phyloP scores from a whole-genome alignment of 441 rosid genomes.

The Dalechampia spathulata region DNA sequence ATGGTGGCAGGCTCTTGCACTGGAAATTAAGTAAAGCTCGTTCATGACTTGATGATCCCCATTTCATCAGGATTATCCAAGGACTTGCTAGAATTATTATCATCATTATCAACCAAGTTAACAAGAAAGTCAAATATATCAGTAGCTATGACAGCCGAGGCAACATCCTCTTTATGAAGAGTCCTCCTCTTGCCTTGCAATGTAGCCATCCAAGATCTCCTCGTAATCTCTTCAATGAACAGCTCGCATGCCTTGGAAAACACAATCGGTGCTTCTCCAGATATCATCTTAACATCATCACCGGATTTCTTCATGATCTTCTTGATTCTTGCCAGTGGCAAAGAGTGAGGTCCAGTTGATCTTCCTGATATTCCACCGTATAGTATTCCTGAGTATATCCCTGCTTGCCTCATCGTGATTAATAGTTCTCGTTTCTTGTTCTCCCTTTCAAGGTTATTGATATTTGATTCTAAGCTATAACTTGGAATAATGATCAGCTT shows the following conservation, averaged over 20 bases:
- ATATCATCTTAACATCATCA: slow-evolving; percentile 54
- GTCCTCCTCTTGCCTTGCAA: slow-evolving; percentile 52
- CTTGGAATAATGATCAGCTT: too few relatives aligned
- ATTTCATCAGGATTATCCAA: too few relatives aligned
- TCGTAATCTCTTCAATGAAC: slow-evolving; percentile 51
- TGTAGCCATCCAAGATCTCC: slow-evolving; percentile 49
- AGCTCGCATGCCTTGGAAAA: slow-evolving; percentile 60
- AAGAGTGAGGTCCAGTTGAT: slow-evolving; percentile 38
- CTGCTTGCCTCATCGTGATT: slow-evolving; percentile 71
- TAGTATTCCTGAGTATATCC: slow-evolving; percentile 39
- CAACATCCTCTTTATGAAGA: slow-evolving; percentile 50
- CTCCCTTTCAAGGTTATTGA: too few relatives aligned
- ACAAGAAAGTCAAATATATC: slow-evolving; percentile 57
- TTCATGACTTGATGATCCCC: too few relatives aligned
- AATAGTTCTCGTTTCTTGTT: too few relatives aligned
- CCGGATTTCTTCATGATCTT: slow-evolving; percentile 65
- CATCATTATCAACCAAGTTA: slow-evolving; percentile 28
- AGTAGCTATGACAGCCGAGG: slow-evolving; percentile 44
- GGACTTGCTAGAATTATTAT: too few relatives aligned
- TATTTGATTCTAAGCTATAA: too few relatives aligned
- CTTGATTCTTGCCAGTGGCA: slow-evolving; percentile 69
- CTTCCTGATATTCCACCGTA: slow-evolving; percentile 25
- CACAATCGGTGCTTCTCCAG: slow-evolving; percentile 55
- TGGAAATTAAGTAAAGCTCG: too few relatives aligned
- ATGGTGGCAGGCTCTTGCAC: too few relatives aligned